Evolutionary conservation across 78 protist genomes (phyloP), one percentile per base, ranked within the genome.

Genomic region (Emiliania huxleyi): DNA sequence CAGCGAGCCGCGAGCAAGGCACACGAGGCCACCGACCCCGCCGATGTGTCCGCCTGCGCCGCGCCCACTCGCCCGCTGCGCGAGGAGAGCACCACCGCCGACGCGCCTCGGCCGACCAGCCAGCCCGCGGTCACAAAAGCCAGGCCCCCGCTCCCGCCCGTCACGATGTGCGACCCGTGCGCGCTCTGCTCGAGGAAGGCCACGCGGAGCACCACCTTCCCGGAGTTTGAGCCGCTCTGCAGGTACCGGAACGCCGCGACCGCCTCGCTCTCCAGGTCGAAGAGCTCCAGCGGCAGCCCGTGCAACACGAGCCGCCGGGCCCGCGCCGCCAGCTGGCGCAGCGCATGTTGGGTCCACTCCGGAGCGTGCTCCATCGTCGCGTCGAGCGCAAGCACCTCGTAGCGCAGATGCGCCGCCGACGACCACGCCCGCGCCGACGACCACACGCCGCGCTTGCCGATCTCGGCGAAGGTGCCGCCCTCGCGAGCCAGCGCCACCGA

Each of bases 391-490:
- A 49, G 22, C 21, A 21, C 45, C 49, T 8, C 25, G 38, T 56
- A 49, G 49, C n/a, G 55, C 45, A 69, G 35, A 8, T 25, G 43
- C 33, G 81, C 49, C 33, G 8, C 33, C 38, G 35, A 52, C 55
- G 44, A 19, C 1, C 46, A 83, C 38, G 5, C n/a, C 26, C 93
- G 49, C 21, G 46, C 1, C 55, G 15, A 3, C 52, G 69, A 12
- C 83, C 75, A 90, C 38, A 69, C 42, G 85, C 43, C 93, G 29
- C 93, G 45, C 84, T 90, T 90, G 85, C 93, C 93, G 5, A 90
- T 56, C 79, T 90, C 93, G 69, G 1, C 79, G 48, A 90, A 90
- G 29, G 62, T 22, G 33, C 85, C 93, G 8, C 84, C 49, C 43
- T 69, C 55, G 26, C 83, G 49, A 4, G 69, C 45, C 52, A 90